These are phyloP conservation scores for Parafenestella ontariensis DNA, from an alignment of 2,329 filamentous ascomycete genomes.

Conservation along the genomic window DNA sequence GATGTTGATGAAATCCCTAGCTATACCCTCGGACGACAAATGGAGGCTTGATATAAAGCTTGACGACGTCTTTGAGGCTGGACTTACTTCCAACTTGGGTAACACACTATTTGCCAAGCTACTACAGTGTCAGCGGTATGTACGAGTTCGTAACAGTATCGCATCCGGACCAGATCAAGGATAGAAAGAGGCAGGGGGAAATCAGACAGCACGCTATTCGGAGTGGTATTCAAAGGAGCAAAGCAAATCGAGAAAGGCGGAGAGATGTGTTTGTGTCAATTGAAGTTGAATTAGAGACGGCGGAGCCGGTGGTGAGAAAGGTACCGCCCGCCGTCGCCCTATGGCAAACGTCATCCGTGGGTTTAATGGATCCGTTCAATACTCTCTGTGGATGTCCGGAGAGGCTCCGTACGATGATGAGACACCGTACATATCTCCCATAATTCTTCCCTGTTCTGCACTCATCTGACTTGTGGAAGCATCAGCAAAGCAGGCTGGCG, in stretches of 20 bases:
- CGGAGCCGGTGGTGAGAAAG: neutral
- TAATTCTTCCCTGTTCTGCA: neutral
- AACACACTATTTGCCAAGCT: neutral
- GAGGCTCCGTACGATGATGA: conserved; percentile 16
- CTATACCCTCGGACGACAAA: neutral
- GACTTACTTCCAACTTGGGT: neutral
- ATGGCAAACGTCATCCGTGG: conserved; percentile 6
- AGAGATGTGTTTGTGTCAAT: conserved; percentile 15
- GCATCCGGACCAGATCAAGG: conserved; percentile 16
- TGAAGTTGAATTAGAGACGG: conserved; percentile 3
- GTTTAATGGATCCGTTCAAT: conserved; percentile 21
- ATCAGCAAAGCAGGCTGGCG: conserved; percentile 15
- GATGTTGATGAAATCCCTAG: neutral
- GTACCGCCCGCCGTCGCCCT: neutral
- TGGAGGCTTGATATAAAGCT: neutral
- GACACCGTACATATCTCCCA: conserved; percentile 11
- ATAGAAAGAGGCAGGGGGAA: conserved; percentile 7
- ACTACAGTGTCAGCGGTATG: conserved; percentile 3
- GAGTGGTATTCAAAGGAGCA: conserved; percentile 12
- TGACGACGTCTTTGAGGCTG: neutral
- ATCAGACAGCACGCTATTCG: conserved; percentile 23
- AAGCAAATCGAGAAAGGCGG: conserved; percentile 5
- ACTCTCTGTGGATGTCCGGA: conserved; percentile 18
- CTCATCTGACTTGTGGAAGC: neutral
- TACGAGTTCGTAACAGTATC: conserved; percentile 22